Percentiles rank a stretch among this genome's conserved stretches.
phyloP scores from a whole-genome alignment of 2,329 filamentous ascomycete genomes.

The Colletotrichum lini region DNA sequence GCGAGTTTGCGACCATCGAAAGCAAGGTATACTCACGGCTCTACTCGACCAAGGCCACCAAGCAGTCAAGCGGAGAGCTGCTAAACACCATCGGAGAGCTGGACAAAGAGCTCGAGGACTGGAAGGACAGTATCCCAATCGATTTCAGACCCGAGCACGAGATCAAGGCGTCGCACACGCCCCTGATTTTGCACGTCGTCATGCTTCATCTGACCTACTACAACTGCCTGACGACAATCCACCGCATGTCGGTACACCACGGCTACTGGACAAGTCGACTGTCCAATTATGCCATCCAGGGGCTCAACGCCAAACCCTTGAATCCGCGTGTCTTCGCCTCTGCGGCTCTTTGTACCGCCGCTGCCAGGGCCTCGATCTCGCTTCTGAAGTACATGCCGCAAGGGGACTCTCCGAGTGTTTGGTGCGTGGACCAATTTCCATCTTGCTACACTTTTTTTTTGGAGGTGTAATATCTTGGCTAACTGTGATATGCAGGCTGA shows the following conservation, averaged over 20 bases:
- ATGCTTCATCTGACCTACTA: constrained; percentile 98
- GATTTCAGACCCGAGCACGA: constrained; percentile 98
- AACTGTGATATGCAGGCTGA: constrained; percentile 71
- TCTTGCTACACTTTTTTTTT: neutral
- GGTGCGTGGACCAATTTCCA: constrained; percentile 69
- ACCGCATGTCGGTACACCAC: constrained; percentile 98
- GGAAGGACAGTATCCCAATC: constrained; percentile 95
- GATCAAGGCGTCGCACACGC: constrained; percentile 92
- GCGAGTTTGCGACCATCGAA: constrained; percentile 91
- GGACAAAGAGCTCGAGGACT: constrained; percentile 89
- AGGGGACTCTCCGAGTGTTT: constrained; percentile 94
- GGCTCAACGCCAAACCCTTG: constrained; percentile 88
- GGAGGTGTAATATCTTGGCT: constrained; percentile 43
- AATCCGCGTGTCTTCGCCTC: constrained; percentile 97
- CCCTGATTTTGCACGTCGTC: constrained; percentile 93
- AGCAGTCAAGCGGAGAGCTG: constrained; percentile 92
- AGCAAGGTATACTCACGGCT: constrained; percentile 94
- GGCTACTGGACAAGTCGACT: constrained; percentile 98
- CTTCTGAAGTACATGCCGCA: constrained; percentile 96
- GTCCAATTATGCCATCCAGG: constrained; percentile 95
- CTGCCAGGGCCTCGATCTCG: constrained; percentile 92
- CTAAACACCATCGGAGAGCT: constrained; percentile 96
- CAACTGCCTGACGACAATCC: constrained; percentile 97
- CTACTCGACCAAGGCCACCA: constrained; percentile 93
- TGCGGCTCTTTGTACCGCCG: constrained; percentile 91